phyloP scores from a whole-genome alignment of 768 basidiomycete species.

The Agaricus bisporus region DNA sequence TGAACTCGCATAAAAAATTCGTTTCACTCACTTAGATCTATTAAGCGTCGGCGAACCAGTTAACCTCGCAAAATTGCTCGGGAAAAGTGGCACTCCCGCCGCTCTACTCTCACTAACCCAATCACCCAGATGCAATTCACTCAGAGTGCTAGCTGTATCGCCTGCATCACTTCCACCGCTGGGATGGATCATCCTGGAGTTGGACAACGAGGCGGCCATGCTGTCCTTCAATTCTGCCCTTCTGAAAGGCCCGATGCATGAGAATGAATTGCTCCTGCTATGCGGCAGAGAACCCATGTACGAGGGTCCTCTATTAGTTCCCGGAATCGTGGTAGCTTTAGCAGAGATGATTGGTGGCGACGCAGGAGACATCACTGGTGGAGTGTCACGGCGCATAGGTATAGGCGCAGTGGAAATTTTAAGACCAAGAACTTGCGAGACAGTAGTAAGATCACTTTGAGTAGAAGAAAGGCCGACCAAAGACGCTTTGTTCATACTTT shows the following conservation, averaged over 20 bases:
- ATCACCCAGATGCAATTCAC: conserved; percentile 20
- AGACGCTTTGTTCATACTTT: background rate
- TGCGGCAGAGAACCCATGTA: conserved; percentile 2
- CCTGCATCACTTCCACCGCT: conserved; percentile 15
- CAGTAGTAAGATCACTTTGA: conserved; percentile 18
- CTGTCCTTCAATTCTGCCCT: conserved; percentile 26
- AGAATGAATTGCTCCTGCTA: conserved; percentile 12
- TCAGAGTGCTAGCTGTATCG: conserved; percentile 12
- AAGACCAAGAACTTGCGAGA: conserved; percentile 50
- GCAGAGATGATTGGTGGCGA: conserved; percentile 21
- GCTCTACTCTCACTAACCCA: conserved; percentile 55
- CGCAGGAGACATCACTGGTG: conserved; percentile 21
- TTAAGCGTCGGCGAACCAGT: conserved; percentile 59
- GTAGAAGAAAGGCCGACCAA: background rate
- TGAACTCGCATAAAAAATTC: background rate
- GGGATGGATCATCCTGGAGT: conserved; percentile 12
- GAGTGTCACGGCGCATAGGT: conserved; percentile 18
- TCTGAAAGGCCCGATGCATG: conserved; percentile 28
- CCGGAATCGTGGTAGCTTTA: conserved; percentile 11
- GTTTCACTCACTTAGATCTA: conserved; percentile 30
- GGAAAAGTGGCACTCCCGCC: conserved; percentile 77
- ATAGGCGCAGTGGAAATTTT: conserved; percentile 44
- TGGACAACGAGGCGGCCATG: conserved; percentile 15
- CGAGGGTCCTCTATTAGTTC: background rate
- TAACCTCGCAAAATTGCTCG: conserved; percentile 70